phyloP scores from a whole-genome alignment of 257 asterid genomes.

The Nyctanthes arbortristis region DNA sequence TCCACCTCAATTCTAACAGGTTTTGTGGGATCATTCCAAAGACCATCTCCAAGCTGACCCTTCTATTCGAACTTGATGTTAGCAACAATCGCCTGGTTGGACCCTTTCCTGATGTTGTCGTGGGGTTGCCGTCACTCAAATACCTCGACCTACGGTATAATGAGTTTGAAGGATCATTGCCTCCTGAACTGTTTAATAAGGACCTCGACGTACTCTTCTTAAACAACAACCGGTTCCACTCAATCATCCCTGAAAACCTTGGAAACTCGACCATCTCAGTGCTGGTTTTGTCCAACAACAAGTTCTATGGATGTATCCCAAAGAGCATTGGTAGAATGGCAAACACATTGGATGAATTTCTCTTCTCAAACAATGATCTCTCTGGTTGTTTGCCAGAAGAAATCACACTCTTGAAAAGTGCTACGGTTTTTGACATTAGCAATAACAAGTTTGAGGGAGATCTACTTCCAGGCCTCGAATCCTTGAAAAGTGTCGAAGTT shows the following conservation, averaged over 20 bases:
- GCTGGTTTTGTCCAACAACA: slow-evolving; percentile 58
- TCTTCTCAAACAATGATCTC: slow-evolving; percentile 40
- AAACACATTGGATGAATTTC: slow-evolving; percentile 54
- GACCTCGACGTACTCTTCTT: slow-evolving; percentile 64
- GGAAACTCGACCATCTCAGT: slow-evolving; percentile 74
- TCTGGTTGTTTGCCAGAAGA: slow-evolving; percentile 85
- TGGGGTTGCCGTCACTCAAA: slow-evolving; percentile 49
- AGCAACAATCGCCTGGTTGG: slow-evolving; percentile 90
- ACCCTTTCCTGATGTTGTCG: slow-evolving; percentile 51
- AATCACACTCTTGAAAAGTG: slow-evolving; percentile 40
- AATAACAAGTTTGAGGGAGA: slow-evolving; percentile 55
- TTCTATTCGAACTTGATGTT: slow-evolving; percentile 61
- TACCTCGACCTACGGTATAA: slow-evolving; percentile 74
- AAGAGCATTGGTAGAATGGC: slow-evolving; percentile 68
- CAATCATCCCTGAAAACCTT: slow-evolving; percentile 57
- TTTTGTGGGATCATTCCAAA: slow-evolving; percentile 77
- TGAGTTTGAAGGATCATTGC: slow-evolving; percentile 76
- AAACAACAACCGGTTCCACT: slow-evolving; percentile 59
- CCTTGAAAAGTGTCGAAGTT: slow-evolving; percentile 46
- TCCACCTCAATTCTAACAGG: slow-evolving; percentile 74
- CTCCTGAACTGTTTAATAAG: slow-evolving; percentile 46
- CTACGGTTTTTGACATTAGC: slow-evolving; percentile 56
- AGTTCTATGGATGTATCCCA: slow-evolving; percentile 68
- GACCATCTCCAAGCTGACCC: slow-evolving; percentile 35
- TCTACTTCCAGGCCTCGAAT: slow-evolving; percentile 50